phyloP scores from a whole-genome alignment of 257 asterid genomes.

The Mentha longifolia region DNA sequence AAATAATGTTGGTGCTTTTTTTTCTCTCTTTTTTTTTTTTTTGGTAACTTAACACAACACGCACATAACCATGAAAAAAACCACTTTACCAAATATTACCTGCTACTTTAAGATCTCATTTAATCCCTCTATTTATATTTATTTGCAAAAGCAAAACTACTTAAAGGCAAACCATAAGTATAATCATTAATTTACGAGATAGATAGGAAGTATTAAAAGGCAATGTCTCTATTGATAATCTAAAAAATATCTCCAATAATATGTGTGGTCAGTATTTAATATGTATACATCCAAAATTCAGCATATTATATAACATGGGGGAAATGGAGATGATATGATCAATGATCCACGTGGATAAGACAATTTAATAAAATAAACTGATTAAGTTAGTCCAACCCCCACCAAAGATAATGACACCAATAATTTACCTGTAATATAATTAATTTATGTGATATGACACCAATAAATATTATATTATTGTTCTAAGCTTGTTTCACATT shows the following conservation, averaged over 20 bases:
- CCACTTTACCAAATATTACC: no score
- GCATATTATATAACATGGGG: background rate
- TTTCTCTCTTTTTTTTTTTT: no score
- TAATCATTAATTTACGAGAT: no score
- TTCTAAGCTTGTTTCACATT: background rate
- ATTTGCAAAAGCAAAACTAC: no score
- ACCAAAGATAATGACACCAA: slow-evolving; percentile 27
- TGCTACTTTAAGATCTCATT: no score
- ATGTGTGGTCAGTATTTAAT: background rate
- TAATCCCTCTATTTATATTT: no score
- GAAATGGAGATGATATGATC: slow-evolving; percentile 16
- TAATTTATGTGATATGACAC: slow-evolving; percentile 31
- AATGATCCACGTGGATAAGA: background rate
- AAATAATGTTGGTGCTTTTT: no score
- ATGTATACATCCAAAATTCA: background rate
- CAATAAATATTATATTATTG: slow-evolving; percentile 1
- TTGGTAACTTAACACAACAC: no score
- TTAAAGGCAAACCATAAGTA: no score
- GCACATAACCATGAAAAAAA: no score
- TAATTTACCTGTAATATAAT: background rate
- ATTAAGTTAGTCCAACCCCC: slow-evolving; percentile 31
- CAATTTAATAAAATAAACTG: slow-evolving; percentile 5
- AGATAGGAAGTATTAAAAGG: no score
- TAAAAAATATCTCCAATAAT: background rate
- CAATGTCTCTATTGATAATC: no score